Conservation (phyloP, 495 filamentous ascomycete genomes). For the Pyronema omphalodes region DNA sequence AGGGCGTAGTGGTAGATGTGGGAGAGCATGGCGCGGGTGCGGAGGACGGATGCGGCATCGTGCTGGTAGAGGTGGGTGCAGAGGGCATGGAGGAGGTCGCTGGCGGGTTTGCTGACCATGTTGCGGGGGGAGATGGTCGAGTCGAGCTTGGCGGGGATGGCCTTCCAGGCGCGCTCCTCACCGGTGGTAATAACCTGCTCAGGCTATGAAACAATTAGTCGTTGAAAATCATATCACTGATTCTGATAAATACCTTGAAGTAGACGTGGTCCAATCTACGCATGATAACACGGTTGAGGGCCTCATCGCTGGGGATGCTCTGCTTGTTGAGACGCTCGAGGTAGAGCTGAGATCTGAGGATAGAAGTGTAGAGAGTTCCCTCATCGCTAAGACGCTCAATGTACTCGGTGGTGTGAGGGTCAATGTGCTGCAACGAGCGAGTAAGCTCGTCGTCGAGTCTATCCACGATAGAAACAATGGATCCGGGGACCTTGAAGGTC, state of each 20-base stretch:
- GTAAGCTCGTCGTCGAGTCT: conserved; percentile 95
- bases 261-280: conserved; percentile 90
- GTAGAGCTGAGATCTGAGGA: conserved; percentile 73
- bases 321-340: conserved; percentile 36
- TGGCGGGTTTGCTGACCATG: conserved; percentile 40
- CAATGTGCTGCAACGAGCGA: conserved; percentile 83
- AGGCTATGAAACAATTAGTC: conserved; percentile 36
- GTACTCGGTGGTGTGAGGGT: conserved; percentile 96
- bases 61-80: conserved; percentile 88
- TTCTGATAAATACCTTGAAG: conserved; percentile 51
- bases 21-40: conserved; percentile 91
- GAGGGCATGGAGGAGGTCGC: conserved; percentile 61
- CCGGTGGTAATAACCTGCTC: conserved; percentile 79
- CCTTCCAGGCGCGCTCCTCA: conserved; percentile 82
- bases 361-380: conserved; percentile 74
- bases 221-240: neutral
- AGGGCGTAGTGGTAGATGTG: conserved; percentile 96
- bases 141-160: conserved; percentile 49
- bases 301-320: conserved; percentile 45
- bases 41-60: conserved; percentile 74
- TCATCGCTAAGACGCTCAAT: conserved; percentile 89
- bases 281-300: conserved; percentile 82
- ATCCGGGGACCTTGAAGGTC: conserved; percentile 71
- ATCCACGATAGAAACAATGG: conserved; percentile 85
- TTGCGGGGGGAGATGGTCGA: conserved; percentile 62